phyloP scores from a whole-genome alignment of 1,284 basidiomycete genomes.

The Malassezia vespertilionis region DNA sequence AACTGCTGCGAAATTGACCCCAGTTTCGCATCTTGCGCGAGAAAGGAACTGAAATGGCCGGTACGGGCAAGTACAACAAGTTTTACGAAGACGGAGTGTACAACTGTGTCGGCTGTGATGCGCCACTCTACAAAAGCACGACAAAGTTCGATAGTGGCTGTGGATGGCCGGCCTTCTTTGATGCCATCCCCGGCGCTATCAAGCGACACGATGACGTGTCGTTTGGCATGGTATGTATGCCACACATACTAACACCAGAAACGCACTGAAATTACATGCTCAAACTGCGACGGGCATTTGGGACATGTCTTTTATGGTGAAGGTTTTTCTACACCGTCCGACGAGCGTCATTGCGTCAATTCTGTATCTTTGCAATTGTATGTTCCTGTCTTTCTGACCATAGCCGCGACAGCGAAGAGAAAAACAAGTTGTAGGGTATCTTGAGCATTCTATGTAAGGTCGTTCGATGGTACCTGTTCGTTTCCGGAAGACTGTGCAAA shows the following conservation, averaged over 20 bases:
- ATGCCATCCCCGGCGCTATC: slow-evolving; percentile 85
- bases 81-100: slow-evolving; percentile 60
- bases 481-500: neutral
- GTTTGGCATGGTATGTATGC: slow-evolving; percentile 48
- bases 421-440: slow-evolving; percentile 32
- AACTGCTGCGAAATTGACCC: slow-evolving; percentile 4
- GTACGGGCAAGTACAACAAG: slow-evolving; percentile 69
- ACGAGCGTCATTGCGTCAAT: slow-evolving; percentile 62
- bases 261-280: slow-evolving; percentile 66
- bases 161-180: slow-evolving; percentile 95
- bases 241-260: slow-evolving; percentile 5
- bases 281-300: slow-evolving; percentile 69
- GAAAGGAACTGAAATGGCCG: slow-evolving; percentile 73
- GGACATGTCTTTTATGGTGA: slow-evolving; percentile 90
- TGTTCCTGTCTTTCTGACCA: too few relatives aligned
- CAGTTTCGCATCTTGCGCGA: slow-evolving; percentile 74
- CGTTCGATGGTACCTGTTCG: too few relatives aligned
- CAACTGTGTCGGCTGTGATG: slow-evolving; percentile 48
- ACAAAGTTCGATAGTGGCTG: slow-evolving; percentile 89
- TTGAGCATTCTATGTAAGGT: neutral
- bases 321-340: slow-evolving; percentile 55
- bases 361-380: slow-evolving; percentile 72
- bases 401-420: too few relatives aligned
- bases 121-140: slow-evolving; percentile 54
- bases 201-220: slow-evolving; percentile 51